Evolutionary conservation across 495 filamentous ascomycete genomes (phyloP), one percentile per base, ranked within the genome.

Genomic region (Wilcoxina mikolae): DNA sequence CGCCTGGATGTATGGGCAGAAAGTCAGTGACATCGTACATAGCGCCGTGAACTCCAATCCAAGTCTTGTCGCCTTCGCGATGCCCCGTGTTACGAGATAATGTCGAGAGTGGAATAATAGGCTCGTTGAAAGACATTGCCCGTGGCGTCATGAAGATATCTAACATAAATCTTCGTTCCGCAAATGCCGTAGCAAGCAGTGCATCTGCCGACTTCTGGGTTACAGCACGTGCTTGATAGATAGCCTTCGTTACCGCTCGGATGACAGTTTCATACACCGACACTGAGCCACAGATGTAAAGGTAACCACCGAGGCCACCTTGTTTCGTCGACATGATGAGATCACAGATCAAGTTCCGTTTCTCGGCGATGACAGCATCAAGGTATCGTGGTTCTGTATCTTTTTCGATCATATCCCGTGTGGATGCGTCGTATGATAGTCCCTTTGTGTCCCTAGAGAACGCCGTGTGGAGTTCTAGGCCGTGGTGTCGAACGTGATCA

Each of bases 141-240:
- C 69, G 71, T 4, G 73, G 73, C 12, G 73, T 74, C 73, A 76
- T 76, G 61, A 75, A 76, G 49, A 76, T 73, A 52, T 76, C 73
- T 1, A 76, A 66, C 73, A 76, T 76, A 54, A 76, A 72, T 29
- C 73, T 65, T 0, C 73, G 67, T 58, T 76, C 73, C 0, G 73
- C 73, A 53, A 76, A 75, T 5, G 73, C 73, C 51, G 69, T 72
- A 53, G 71, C 73, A 49, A 74, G 55, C 11, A 76, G 68, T 26
- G 66, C 62, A 22, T 76, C 73, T 9, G 71, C 68, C 3, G 68
- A 66, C 51, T 72, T 68, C 61, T 72, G 68, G 3, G 71, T 73
- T 9, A 71, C 69, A 31, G 68, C 69, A 55, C 71, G 68, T 58
- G 72, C 65, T 39, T 69, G 72, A 58, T 76, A 76, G 28, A 76